Percentiles rank a stretch among this genome's conserved stretches.
These are phyloP conservation scores for Diversispora eburnea DNA, from an alignment of 192 early-diverging fungal genomes.

Conservation along the genomic window DNA sequence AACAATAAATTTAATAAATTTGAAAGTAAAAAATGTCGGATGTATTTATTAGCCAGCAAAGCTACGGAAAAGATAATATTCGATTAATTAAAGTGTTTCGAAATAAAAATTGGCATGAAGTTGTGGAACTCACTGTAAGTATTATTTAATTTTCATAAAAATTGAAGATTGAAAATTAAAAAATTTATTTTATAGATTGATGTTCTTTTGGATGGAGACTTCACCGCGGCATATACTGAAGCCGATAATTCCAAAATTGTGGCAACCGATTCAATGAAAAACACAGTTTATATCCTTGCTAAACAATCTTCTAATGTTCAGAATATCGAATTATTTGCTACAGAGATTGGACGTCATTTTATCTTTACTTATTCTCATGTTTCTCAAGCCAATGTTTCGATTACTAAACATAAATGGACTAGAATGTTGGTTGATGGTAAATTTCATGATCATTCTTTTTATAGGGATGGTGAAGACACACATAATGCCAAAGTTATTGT, in stretches of 20 bases:
- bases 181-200: conserved; percentile 28
- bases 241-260: conserved; percentile 74
- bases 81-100: conserved; percentile 70
- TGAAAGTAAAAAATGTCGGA: conserved; percentile 25
- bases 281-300: conserved; percentile 72
- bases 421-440: conserved; percentile 60
- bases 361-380: conserved; percentile 72
- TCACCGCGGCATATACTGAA: conserved; percentile 69
- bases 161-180: not conserved
- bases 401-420: conserved; percentile 73
- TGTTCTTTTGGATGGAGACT: conserved; percentile 42
- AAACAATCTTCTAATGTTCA: conserved; percentile 65
- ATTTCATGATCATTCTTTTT: conserved; percentile 68
- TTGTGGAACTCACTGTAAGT: conserved; percentile 67
- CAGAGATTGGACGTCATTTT: conserved; percentile 65
- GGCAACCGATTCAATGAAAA: conserved; percentile 76
- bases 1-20: too few species aligned
- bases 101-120: conserved; percentile 55
- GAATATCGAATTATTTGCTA: conserved; percentile 68
- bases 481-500: conserved; percentile 58
- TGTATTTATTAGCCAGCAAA: conserved; percentile 54
- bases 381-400: conserved; percentile 55
- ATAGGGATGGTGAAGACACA: conserved; percentile 65
- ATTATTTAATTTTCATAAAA: not conserved
- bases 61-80: conserved; percentile 74